Conservation (phyloP, 345 rosid genomes). For the Alliaria petiolata region DNA sequence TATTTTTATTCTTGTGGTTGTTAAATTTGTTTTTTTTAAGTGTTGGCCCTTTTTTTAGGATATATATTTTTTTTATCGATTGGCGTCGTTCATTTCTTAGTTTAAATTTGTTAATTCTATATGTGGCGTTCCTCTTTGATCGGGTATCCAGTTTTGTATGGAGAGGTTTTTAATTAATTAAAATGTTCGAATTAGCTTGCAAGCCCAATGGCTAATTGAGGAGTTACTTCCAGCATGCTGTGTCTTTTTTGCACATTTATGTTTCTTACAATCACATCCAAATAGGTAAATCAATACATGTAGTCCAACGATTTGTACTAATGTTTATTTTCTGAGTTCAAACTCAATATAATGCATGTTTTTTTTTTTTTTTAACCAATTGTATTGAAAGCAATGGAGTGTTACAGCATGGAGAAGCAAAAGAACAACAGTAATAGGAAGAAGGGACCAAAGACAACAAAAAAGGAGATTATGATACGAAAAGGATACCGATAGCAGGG, state of each 20-base stretch:
- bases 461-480: no score
- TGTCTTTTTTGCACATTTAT: not conserved
- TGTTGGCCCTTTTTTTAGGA: conserved; percentile 13
- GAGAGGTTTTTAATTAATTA: not conserved
- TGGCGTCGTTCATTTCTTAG: conserved; percentile 18
- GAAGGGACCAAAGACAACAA: no score
- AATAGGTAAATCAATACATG: not conserved
- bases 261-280: not conserved
- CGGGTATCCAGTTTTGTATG: not conserved
- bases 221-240: not conserved
- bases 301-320: not conserved
- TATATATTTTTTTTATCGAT: not conserved
- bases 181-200: not conserved
- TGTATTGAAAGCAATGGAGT: no score
- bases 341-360: no score
- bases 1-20: conserved; percentile 28
- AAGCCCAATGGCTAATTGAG: not conserved
- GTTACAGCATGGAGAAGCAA: no score
- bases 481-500: no score
- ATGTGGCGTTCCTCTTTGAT: conserved; percentile 29
- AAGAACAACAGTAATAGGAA: no score
- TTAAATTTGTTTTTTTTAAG: conserved; percentile 22
- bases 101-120: conserved; percentile 9
- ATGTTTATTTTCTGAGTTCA: no score
- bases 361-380: no score